Evolutionary conservation across 2,329 filamentous ascomycete species (phyloP).

Genomic region (Tolypocladium guangdongense): DNA sequence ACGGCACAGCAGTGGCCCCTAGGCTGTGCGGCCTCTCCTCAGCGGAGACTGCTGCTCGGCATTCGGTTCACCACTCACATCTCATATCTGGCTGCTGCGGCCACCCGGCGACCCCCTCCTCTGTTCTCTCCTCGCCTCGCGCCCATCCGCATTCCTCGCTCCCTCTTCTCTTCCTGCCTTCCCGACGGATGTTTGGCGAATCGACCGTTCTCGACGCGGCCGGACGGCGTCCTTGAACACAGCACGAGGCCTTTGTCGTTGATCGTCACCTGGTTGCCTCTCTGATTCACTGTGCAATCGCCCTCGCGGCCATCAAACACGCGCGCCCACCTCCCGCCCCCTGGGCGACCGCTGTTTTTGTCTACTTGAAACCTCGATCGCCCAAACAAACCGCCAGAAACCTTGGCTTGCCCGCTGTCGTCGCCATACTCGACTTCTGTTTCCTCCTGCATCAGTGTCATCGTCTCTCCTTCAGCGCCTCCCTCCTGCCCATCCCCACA

Average conservation of each 20-base stretch:
- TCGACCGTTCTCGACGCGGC: constrained; percentile 4
- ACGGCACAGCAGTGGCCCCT: no score
- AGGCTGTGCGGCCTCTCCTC: no score
- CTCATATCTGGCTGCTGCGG: neutral
- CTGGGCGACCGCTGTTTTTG: neutral
- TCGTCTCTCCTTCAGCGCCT: neutral
- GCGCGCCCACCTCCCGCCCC: neutral
- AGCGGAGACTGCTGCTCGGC: neutral
- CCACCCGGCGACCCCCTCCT: neutral
- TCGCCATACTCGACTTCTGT: neutral
- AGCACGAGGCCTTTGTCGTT: neutral
- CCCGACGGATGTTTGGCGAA: neutral
- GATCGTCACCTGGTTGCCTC: constrained; percentile 1
- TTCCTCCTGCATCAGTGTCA: neutral
- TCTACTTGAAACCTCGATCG: neutral
- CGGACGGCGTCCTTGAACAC: constrained; percentile 2
- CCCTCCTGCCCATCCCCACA: neutral
- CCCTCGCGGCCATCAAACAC: neutral
- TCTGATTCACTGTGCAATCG: constrained; percentile 5
- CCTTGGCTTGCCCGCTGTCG: neutral
- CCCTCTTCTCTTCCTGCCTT: no score
- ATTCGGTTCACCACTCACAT: neutral
- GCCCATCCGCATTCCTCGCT: constrained; percentile 1
- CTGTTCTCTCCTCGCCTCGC: neutral
- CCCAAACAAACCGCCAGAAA: neutral